Evolutionary conservation across 345 rosid genomes (phyloP).

Genomic region (Corchorus capsularis): DNA sequence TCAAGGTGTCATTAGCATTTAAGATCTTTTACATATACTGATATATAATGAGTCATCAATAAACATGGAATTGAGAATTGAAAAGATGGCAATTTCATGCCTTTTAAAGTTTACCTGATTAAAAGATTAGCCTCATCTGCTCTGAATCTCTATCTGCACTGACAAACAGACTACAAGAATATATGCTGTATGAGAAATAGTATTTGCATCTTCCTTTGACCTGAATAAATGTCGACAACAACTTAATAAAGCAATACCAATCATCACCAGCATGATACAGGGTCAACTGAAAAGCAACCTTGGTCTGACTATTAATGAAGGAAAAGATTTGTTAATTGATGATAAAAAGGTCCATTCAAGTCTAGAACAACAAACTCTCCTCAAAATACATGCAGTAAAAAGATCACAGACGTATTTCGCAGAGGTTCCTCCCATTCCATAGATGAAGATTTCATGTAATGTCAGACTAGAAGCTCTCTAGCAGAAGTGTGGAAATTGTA

Average conservation of each 20-base stretch:
- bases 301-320: neutral
- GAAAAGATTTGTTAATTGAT: neutral
- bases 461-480: neutral
- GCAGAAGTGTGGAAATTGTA: neutral
- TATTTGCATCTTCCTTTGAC: neutral
- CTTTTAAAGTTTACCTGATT: constrained; percentile 1
- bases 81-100: neutral
- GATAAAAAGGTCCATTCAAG: neutral
- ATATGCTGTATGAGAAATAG: neutral
- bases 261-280: neutral
- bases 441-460: neutral
- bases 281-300: neutral
- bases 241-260: neutral
- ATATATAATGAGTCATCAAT: neutral
- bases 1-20: neutral
- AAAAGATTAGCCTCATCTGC: constrained; percentile 2
- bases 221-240: neutral
- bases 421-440: neutral
- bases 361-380: neutral
- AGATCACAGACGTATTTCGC: neutral
- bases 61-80: neutral
- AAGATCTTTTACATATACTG: neutral
- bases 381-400: neutral
- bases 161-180: neutral
- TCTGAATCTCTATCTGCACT: neutral